Evolutionary conservation across 345 rosid species (phyloP).

Genomic region (Syzygium aqueum): DNA sequence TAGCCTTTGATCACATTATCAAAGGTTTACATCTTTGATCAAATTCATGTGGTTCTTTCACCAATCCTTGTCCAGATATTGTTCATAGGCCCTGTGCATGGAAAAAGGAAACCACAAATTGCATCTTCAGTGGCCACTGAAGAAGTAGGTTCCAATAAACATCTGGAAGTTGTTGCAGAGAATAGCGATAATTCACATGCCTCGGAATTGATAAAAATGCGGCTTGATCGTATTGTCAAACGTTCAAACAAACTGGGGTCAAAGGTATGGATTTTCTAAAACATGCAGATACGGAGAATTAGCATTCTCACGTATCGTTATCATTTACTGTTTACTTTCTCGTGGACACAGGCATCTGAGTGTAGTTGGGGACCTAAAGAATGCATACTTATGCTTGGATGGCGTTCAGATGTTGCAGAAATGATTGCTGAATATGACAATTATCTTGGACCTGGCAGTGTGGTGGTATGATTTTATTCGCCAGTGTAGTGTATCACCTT

Average conservation of each 20-base stretch:
- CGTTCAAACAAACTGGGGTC: conserved; percentile 49
- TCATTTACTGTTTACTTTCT: conserved; percentile 3
- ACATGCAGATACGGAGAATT: neutral
- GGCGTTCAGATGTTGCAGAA: conserved; percentile 85
- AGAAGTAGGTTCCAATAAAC: conserved; percentile 6
- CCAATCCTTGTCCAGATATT: conserved; percentile 26
- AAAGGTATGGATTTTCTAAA: conserved; percentile 41
- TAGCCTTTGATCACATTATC: neutral
- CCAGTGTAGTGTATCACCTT: neutral
- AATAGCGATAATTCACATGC: conserved; percentile 23
- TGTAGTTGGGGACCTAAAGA: conserved; percentile 67
- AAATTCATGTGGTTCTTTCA: neutral
- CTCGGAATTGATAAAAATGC: conserved; percentile 34
- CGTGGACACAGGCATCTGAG: conserved; percentile 53
- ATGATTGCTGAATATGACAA: conserved; percentile 93
- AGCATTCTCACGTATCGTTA: neutral
- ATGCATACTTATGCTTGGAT: conserved; percentile 78
- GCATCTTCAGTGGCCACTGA: conserved; percentile 25
- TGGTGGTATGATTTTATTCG: conserved; percentile 42
- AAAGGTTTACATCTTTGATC: neutral
- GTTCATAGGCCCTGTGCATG: conserved; percentile 73
- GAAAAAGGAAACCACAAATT: conserved; percentile 34
- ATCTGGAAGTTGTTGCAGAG: conserved; percentile 14
- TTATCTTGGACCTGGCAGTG: conserved; percentile 94
- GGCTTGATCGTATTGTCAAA: conserved; percentile 39